Base-by-base conservation (phyloP, 2,329 filamentous ascomycete genomes). In the Dactylella cylindrospora region DNA sequence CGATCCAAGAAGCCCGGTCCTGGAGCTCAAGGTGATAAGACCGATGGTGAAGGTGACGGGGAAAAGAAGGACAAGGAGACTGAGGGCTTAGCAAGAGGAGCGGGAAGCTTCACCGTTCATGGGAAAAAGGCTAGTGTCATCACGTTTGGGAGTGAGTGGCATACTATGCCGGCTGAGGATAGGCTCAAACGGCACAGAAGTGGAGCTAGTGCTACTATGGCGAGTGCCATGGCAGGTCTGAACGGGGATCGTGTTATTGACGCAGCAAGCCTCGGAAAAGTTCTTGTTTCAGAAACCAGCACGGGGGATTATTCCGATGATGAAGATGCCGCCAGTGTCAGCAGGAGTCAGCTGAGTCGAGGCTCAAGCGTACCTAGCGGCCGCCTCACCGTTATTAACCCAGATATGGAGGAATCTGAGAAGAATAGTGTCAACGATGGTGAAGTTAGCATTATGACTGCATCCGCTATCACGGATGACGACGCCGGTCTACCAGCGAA, bases 51-150 rank as follows among this genome's bases (percentile, higher is more conserved):
- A 40, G 76, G 77, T 12, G 74, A 78, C 35, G 74, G 73, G 8
- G 80, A 82, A 26, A 80, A 81, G 13, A 75, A 69, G 41, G 72
- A 70, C 70, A 77, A 13, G 73, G 78, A 69, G 57, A 86, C 70
- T 29, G 86, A 88, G 67, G 83, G 86, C 8, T 78, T 98, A 9
- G 78, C 86, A 5, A 83, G 93, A 40, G 85, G 86, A 9, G 83
- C 87, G 9, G 89, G 89, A 3, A 95, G 88, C 68, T 98, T 98
- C 72, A 95, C 93, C 3, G 84, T 98, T 3, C 93, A 98, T 70
- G 67, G 93, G 62, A 98, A 97, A 76, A 97, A 98, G 73, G 93
- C 93, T 2, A 95, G 90, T 0, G 88, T 98, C 52, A 88, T 98
- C 67, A 94, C 88, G n/a, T 94, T 98, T 71, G 90, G 90, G 6